Percentiles rank a stretch among this genome's conserved stretches.
These are phyloP conservation scores for Syzygium aqueum DNA, from an alignment of 345 rosid genomes.

Conservation along the genomic window DNA sequence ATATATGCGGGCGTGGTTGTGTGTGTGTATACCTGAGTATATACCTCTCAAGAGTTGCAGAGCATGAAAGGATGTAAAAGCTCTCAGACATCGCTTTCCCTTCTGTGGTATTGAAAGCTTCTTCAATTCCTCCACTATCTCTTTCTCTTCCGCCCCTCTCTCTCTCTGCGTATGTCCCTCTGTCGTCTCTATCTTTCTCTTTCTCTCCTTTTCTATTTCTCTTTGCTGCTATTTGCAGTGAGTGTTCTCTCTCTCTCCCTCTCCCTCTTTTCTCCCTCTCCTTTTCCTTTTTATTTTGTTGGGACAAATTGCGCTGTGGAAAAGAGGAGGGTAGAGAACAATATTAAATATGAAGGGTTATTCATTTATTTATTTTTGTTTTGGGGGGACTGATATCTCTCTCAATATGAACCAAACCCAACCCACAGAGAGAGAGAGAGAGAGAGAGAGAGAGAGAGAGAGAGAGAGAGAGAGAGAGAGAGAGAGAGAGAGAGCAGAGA, in stretches of 20 bases:
- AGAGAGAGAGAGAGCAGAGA: not conserved
- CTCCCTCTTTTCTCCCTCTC: not conserved
- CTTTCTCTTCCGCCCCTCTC: conserved; percentile 31
- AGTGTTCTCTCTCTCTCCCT: not conserved
- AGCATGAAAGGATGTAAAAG: conserved; percentile 26
- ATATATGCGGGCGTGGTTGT: not conserved
- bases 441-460: not conserved
- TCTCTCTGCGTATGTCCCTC: conserved; percentile 33
- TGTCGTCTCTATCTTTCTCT: conserved; percentile 8
- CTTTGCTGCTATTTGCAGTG: not conserved
- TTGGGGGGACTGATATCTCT: conserved; percentile 18
- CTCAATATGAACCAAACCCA: conserved; percentile 3
- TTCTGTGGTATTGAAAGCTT: conserved; percentile 27
- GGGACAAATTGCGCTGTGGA: conserved; percentile 5
- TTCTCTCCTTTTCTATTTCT: not conserved
- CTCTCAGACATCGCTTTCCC: conserved; percentile 59
- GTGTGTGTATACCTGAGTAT: not conserved
- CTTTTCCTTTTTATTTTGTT: conserved; percentile 1
- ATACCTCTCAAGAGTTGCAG: conserved; percentile 37
- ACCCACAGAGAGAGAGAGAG: not conserved
- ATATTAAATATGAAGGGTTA: not conserved
- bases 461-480: not conserved
- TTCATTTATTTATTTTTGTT: not conserved
- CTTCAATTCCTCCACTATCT: conserved; percentile 15
- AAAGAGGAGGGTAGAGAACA: not conserved